These are phyloP conservation scores for Jatropha podagrica DNA, from an alignment of 441 rosid genomes.

Conservation along the genomic window DNA sequence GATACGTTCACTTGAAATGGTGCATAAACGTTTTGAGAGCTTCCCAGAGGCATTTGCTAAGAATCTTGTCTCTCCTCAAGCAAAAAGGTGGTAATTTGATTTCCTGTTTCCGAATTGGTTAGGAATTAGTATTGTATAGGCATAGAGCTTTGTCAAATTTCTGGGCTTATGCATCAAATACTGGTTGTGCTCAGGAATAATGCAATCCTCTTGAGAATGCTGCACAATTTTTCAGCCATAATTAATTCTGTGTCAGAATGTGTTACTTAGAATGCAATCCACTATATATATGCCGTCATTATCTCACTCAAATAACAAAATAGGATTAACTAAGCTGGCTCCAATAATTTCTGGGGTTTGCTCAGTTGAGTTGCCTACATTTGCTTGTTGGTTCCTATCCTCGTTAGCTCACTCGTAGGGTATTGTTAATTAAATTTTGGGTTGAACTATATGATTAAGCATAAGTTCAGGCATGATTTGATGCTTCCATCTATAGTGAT, in stretches of 20 bases:
- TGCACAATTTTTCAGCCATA: neutral
- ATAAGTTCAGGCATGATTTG: neutral
- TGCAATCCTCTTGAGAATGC: neutral
- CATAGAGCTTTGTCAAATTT: neutral
- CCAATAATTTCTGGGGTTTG: neutral
- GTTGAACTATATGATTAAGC: neutral
- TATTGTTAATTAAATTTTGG: neutral
- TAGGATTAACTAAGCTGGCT: neutral
- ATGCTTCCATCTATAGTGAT: neutral
- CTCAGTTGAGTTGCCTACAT: neutral
- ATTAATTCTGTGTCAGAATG: neutral
- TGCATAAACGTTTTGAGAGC: constrained; percentile 98
- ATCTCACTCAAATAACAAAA: neutral
- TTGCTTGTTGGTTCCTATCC: neutral
- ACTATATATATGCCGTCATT: neutral
- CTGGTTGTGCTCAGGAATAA: neutral
- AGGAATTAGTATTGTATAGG: neutral
- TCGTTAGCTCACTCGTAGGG: neutral
- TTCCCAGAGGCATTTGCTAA: constrained; percentile 91
- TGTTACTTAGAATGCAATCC: neutral
- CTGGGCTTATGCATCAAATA: neutral
- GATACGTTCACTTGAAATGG: constrained; percentile 97
- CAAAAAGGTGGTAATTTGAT: constrained; percentile 50
- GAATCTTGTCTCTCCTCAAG: constrained; percentile 77
- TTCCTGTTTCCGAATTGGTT: constrained; percentile 6